Evolutionary conservation across 805 yeast genomes (phyloP).

Genomic region (Nakazawaea pomicola): DNA sequence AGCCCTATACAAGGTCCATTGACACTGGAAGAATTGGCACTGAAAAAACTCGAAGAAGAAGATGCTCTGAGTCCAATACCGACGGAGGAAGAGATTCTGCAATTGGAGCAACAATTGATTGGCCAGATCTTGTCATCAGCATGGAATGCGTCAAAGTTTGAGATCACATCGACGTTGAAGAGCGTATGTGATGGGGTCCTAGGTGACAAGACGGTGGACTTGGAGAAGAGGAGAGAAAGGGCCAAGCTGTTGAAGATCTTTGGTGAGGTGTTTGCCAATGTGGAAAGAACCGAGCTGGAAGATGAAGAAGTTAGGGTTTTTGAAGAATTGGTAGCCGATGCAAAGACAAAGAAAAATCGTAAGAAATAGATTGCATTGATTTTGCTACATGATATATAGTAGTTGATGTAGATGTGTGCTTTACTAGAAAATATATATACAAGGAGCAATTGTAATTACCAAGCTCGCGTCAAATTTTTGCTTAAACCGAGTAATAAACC

Average conservation of each 20-base stretch:
- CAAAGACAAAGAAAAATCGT: conserved; percentile 52
- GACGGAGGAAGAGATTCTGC: conserved; percentile 57
- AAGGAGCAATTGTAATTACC: neutral
- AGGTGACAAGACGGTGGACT: conserved; percentile 57
- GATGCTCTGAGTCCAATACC: conserved; percentile 28
- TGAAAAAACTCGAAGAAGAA: conserved; percentile 25
- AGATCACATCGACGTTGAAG: conserved; percentile 71
- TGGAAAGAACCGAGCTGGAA: conserved; percentile 78
- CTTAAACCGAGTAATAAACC: conserved; percentile 61
- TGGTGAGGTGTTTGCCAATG: conserved; percentile 63
- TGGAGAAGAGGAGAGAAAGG: conserved; percentile 59
- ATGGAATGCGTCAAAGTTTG: conserved; percentile 91
- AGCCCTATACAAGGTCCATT: conserved; percentile 8
- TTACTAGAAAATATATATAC: neutral
- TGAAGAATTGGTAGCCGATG: conserved; percentile 90
- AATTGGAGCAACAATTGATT: conserved; percentile 73
- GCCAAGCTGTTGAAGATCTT: conserved; percentile 76
- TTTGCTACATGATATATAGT: no score
- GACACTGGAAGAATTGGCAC: conserved; percentile 4
- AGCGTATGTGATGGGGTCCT: conserved; percentile 79
- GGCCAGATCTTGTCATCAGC: conserved; percentile 92
- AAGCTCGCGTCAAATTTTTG: neutral
- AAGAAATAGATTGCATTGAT: no score
- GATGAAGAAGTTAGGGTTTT: conserved; percentile 88
- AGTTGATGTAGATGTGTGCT: no score